Base-by-base conservation (phyloP, 2,329 filamentous ascomycete species). In the Capronia coronata region DNA sequence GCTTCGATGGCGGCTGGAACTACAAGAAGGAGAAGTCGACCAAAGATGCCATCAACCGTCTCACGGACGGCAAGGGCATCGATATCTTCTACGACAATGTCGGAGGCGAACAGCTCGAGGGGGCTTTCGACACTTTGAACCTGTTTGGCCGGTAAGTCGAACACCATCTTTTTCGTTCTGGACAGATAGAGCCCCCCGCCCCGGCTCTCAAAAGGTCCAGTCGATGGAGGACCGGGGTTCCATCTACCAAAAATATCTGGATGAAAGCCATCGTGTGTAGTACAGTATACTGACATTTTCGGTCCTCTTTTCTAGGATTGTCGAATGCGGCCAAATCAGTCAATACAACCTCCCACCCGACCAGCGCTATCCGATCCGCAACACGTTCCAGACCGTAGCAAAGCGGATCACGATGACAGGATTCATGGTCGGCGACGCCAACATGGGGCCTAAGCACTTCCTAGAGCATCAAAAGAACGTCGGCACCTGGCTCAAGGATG, bases 71-170 rank as follows among this genome's bases (percentile, higher is more conserved):
- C 3, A 68, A 88, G 10, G 87, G 87, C 3, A 77, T 94, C 54
- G 87, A 94, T 62, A 87, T 89, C 64, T 88, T 88, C 71, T 90
- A 83, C 63, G 86, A 89, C 68, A 89, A 88, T 59, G 85, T 86
- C 5, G 86, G 86, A 16, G 86, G 84, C 32, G 83, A 86, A 67
- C 55, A 57, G 44, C 35, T 57, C 19, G 43, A 55, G 58, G 83
- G 83, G 32, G 81, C 82, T 0, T 67, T 89, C 41, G 71, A 76
- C 21, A 71, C 73, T 44, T 72, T 87, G 68, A 90, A 87, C 48
- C 49, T 67, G 37, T 77, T 73, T 48, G 87, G 85, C 18, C 75
- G 87, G 52, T 54, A 46, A 41, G 48, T 49, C 38, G 4, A 23
- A 6, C 25, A n/a, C n/a, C n/a, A n/a, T n/a, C n/a, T n/a, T n/a